Conservation (phyloP, 2,329 filamentous ascomycete species). For the Harringtonia aguacate region DNA sequence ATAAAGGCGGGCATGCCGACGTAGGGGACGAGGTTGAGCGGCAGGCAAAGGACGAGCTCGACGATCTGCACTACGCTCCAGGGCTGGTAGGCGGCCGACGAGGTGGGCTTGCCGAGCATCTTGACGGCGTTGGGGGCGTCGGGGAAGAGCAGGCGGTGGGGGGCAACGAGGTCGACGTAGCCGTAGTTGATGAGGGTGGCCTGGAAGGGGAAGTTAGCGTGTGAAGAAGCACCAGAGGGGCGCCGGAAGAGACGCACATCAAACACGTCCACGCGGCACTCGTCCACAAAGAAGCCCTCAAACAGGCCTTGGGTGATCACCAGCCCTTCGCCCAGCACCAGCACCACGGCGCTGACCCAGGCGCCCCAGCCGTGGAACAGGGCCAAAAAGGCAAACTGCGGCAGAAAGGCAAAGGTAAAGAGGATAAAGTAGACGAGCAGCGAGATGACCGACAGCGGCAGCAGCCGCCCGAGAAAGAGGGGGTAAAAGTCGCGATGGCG, state of each 20-base stretch:
- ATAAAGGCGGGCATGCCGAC: slow-evolving; percentile 80
- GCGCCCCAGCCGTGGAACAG: slow-evolving; percentile 81
- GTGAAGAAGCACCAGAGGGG: background rate
- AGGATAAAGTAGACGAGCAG: slow-evolving; percentile 73
- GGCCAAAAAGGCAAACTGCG: slow-evolving; percentile 78
- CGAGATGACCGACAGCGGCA: slow-evolving; percentile 75
- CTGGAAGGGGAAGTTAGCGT: slow-evolving; percentile 20
- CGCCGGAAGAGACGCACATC: slow-evolving; percentile 50
- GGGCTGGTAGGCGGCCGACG: slow-evolving; percentile 67
- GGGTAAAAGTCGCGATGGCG: slow-evolving; percentile 73
- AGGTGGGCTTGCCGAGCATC: slow-evolving; percentile 73
- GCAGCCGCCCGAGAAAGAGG: slow-evolving; percentile 63
- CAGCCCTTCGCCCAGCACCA: slow-evolving; percentile 75
- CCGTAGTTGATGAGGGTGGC: slow-evolving; percentile 66
- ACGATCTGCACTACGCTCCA: slow-evolving; percentile 86
- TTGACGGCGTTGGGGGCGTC: slow-evolving; percentile 65
- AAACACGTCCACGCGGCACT: slow-evolving; percentile 70
- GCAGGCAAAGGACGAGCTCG: slow-evolving; percentile 68
- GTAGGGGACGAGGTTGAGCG: slow-evolving; percentile 79
- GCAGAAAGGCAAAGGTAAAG: slow-evolving; percentile 80
- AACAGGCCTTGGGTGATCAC: slow-evolving; percentile 62
- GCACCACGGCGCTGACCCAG: slow-evolving; percentile 80
- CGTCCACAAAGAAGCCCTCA: slow-evolving; percentile 73
- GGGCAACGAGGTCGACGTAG: slow-evolving; percentile 55
- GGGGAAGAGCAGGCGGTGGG: slow-evolving; percentile 52